phyloP scores from a whole-genome alignment of 306 rosid species.

The Fragaria vesca region DNA sequence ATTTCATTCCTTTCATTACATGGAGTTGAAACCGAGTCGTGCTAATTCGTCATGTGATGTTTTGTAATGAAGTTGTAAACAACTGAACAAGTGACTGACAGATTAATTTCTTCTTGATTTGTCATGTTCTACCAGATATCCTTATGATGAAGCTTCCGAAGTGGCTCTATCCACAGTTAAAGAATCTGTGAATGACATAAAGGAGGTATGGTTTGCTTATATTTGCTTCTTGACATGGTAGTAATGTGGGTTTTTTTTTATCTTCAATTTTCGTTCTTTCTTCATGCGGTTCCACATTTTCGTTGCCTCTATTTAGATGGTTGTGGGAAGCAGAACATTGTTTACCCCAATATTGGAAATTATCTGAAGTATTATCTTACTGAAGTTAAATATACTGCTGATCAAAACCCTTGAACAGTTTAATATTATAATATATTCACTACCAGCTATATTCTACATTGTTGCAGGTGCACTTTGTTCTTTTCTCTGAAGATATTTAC shows the following conservation, averaged over 20 bases:
- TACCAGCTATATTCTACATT: conserved; percentile 8
- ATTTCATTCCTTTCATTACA: neutral
- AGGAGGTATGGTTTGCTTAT: conserved; percentile 51
- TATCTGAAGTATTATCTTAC: neutral
- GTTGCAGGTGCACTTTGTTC: conserved; percentile 80
- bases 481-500: conserved; percentile 53
- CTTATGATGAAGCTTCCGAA: conserved; percentile 69
- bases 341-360: neutral
- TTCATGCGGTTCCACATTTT: neutral
- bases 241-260: neutral
- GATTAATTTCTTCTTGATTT: conserved; percentile 8
- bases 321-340: neutral
- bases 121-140: conserved; percentile 52
- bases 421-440: neutral
- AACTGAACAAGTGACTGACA: neutral
- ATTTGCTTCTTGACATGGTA: neutral
- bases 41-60: neutral
- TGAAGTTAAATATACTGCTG: neutral
- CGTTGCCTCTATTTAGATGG: neutral
- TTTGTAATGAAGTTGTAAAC: neutral
- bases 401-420: neutral
- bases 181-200: conserved; percentile 60
- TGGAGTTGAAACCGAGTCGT: neutral
- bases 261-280: neutral
- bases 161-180: conserved; percentile 62